Base-by-base conservation (phyloP, 148 eudicot species). In the Rhododendron henanense region DNA sequence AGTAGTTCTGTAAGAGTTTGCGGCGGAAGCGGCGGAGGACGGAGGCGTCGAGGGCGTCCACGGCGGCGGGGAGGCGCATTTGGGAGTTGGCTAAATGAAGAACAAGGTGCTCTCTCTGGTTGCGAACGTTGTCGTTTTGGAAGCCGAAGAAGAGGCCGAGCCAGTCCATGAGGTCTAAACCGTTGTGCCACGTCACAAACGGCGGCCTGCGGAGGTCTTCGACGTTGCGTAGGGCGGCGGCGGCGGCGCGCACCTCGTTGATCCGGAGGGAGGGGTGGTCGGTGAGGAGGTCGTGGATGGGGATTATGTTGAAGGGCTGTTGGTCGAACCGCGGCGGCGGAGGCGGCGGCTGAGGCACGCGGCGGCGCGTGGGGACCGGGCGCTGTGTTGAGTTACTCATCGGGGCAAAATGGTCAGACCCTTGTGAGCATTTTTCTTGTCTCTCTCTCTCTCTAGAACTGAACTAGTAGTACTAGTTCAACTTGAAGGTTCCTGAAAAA, bases 171-270 rank as follows among this genome's bases (percentile, higher is more conserved):
- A 96, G 94, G 94, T 96, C 99, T 74, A 85, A 79, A 53, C 74
- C 50, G 19, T 89, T 91, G 35, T 74, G 86, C 96, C 95, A 92
- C 41, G 84, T 53, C 31, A 61, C 63, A 55, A 92, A 93, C 0
- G 97, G 97, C 23, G 99, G 99, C 23, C 85, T 88, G 4, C 92
- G 95, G 90, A 96, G 96, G 81, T 91, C 95, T 21, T 91, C 93
- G 73, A 89, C 90, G 79, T 87, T 84, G 85, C 93, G 96, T 61
- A 96, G 83, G 37, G 96, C 91, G 18, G 92, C 88, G 0, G 97
- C 83, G 44, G 94, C 98, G 86, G 98, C 99, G 78, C 99, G 96
- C 73, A 96, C 92, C 81, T 96, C 99, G 0, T 95, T 95, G 85
- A 88, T 91, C 39, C 97, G 91, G 35, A 90, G 93, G 6, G 96